phyloP scores from a whole-genome alignment of 148 eudicot genomes.

The Amaranthus cruentus region DNA sequence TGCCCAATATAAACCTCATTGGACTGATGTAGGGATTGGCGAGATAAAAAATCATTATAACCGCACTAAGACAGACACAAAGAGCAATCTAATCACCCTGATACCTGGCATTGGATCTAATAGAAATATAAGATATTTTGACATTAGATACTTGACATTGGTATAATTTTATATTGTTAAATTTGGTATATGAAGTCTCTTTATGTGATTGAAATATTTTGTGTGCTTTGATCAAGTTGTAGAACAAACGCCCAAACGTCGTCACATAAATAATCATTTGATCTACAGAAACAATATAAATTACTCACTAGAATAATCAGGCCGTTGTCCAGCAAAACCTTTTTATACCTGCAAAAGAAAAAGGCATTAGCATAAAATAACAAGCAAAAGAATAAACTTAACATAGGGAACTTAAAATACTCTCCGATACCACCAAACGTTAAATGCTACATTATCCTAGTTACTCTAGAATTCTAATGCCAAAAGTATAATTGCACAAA shows the following conservation, averaged over 20 bases:
- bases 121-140: too few species aligned
- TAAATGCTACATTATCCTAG: not conserved
- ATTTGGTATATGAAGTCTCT: not conserved
- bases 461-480: slow-evolving; percentile 1
- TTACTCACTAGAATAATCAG: slow-evolving; percentile 51
- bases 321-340: slow-evolving; percentile 88
- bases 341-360: slow-evolving; percentile 57
- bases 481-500: not conserved
- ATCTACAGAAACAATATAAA: not conserved
- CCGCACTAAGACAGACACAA: too few species aligned
- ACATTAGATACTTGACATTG: not conserved
- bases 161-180: not conserved
- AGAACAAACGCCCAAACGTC: not conserved
- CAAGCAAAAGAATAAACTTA: not conserved
- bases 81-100: too few species aligned
- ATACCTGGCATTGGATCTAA: too few species aligned
- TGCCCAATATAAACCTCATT: too few species aligned
- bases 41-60: too few species aligned
- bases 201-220: not conserved
- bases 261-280: slow-evolving; percentile 2
- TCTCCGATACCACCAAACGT: not conserved
- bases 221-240: not conserved
- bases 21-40: too few species aligned
- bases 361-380: not conserved
- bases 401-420: not conserved